These are phyloP conservation scores for Kodamaea anthophila DNA, from an alignment of 1,139 yeast genomes.

Conservation along the genomic window DNA sequence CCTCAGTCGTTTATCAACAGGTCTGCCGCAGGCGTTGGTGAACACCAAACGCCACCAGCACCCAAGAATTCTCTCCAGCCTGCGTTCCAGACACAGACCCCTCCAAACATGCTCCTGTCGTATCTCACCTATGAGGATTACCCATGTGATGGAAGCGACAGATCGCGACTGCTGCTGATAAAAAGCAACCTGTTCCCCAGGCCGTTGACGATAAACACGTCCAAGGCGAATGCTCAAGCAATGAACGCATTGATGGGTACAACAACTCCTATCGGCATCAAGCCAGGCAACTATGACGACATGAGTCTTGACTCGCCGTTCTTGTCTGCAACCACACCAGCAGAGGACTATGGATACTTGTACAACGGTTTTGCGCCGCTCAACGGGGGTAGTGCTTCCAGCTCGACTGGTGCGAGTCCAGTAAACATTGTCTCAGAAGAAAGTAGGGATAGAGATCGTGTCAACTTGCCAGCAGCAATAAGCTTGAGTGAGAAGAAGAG, in stretches of 20 bases:
- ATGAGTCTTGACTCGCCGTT: slow-evolving; percentile 39
- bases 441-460: too few relatives aligned
- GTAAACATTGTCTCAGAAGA: slow-evolving; percentile 10
- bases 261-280: slow-evolving; percentile 6
- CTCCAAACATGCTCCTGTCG: slow-evolving; percentile 15
- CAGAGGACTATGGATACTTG: slow-evolving; percentile 32
- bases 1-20: slow-evolving; percentile 37
- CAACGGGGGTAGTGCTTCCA: slow-evolving; percentile 13
- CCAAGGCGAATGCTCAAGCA: slow-evolving; percentile 24
- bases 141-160: slow-evolving; percentile 11
- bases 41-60: slow-evolving; percentile 41
- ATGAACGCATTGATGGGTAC: slow-evolving; percentile 22
- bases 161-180: slow-evolving; percentile 23
- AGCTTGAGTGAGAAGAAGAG: slow-evolving; percentile 43
- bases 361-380: slow-evolving; percentile 17
- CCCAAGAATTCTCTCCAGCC: slow-evolving; percentile 29
- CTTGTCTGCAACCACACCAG: slow-evolving; percentile 36
- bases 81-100: slow-evolving; percentile 11
- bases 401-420: slow-evolving; percentile 9
- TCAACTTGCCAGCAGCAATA: slow-evolving; percentile 25
- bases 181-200: slow-evolving; percentile 23
- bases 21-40: slow-evolving; percentile 30
- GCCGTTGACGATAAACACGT: slow-evolving; percentile 39
- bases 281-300: slow-evolving; percentile 8
- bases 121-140: slow-evolving; percentile 22